Evolutionary conservation across 257 asterid genomes (phyloP).

Genomic region (Solanum okadae): DNA sequence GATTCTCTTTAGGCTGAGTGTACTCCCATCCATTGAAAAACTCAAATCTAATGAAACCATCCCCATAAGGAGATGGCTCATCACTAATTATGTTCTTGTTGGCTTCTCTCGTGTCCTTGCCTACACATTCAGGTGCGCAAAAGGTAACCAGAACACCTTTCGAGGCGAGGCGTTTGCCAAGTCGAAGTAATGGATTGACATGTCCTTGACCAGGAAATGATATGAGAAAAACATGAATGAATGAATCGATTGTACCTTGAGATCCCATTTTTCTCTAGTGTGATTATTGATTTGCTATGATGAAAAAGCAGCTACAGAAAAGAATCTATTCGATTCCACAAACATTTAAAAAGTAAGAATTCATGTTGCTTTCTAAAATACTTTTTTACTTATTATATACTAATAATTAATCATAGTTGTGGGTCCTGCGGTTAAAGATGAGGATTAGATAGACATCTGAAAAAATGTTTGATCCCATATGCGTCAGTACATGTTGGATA

Average conservation of each 20-base stretch:
- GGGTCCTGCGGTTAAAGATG: too few species aligned
- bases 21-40: constrained; percentile 1
- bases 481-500: too few species aligned
- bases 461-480: too few species aligned
- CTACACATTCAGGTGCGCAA: background rate
- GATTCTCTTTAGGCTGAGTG: background rate
- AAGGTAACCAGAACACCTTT: constrained; percentile 26
- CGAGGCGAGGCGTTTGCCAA: constrained; percentile 57
- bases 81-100: background rate
- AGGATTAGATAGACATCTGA: too few species aligned
- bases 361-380: too few species aligned
- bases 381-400: too few species aligned
- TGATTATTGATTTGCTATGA: background rate
- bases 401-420: too few species aligned
- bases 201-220: constrained; percentile 79
- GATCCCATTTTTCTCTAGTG: background rate
- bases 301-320: background rate
- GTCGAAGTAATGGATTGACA: constrained; percentile 66
- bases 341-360: too few species aligned
- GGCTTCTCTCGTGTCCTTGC: background rate
- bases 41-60: constrained; percentile 5
- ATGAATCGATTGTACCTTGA: background rate
- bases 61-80: constrained; percentile 3
- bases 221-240: constrained; percentile 43
- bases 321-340: background rate